Evolutionary conservation across 441 rosid species (phyloP).

Genomic region (Erodium moschatum): DNA sequence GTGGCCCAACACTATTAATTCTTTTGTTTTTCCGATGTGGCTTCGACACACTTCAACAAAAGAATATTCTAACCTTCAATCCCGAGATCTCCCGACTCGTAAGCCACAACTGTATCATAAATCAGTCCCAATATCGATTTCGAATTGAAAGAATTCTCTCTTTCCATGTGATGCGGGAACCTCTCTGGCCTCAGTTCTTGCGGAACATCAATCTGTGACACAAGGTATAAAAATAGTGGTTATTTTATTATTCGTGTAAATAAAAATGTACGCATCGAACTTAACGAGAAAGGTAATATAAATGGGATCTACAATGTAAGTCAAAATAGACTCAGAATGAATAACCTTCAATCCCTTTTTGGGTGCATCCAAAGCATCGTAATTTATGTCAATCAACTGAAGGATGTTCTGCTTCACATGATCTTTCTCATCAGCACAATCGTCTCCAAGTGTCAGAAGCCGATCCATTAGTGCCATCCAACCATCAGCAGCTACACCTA

Average conservation of each 20-base stretch:
- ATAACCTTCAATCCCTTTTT: constrained; percentile 45
- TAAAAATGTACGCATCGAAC: neutral
- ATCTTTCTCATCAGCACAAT: constrained; percentile 30
- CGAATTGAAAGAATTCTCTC: constrained; percentile 34
- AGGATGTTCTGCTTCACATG: constrained; percentile 29
- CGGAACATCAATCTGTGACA: constrained; percentile 44
- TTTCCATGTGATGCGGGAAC: constrained; percentile 64
- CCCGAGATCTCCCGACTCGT: constrained; percentile 19
- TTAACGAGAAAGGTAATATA: no score
- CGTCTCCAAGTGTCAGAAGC: constrained; percentile 34
- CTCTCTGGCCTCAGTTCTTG: constrained; percentile 28
- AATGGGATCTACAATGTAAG: neutral
- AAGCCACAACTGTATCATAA: constrained; percentile 37
- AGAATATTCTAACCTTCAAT: constrained; percentile 29
- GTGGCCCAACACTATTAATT: no score
- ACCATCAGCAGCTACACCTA: constrained; percentile 54
- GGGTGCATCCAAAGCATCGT: constrained; percentile 78
- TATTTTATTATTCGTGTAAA: neutral
- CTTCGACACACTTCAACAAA: neutral
- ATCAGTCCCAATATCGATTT: constrained; percentile 59
- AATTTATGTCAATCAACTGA: constrained; percentile 44
- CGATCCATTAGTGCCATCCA: constrained; percentile 73
- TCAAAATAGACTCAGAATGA: constrained; percentile 9
- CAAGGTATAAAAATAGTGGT: neutral
- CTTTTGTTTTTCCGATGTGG: no score